Evolutionary conservation across 352 stramenopile species (phyloP), one percentile per base, ranked within the genome.

Genomic region (Globisporangium nodosum): DNA sequence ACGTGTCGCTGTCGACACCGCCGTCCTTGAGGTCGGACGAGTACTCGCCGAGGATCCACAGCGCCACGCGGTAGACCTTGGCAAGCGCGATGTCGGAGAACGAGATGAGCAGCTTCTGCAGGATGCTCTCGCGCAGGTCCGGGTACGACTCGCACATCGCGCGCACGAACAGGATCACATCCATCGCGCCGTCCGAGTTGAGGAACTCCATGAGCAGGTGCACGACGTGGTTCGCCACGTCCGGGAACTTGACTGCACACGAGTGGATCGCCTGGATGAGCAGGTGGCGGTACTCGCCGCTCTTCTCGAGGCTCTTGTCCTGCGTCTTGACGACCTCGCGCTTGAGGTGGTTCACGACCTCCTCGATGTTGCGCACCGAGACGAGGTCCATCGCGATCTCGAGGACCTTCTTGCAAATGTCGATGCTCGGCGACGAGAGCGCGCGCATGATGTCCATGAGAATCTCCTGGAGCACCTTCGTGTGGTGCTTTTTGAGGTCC

Each of bases 131-230:
- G 33, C 96, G 92, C 59, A 99, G 75, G 21, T 93, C 75, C 35
- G 94, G 92, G 65, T 99, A 98, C 60, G 96, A 94, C 69, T 99
- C 91, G 30, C 98, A 94, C 85, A 99, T 99, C 39, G 96, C 94
- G 57, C 97, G 93, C 43, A 99, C 97, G 74, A 99, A 99, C 33
- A 98, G 80, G 39, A 99, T 89, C 21, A 99, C 97, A 70, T 99
- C 96, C 80, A 99, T 97, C 9, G 94, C 97, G 21, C 96, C 96
- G 67, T 99, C 96, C 51, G 80, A 94, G 69, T 87, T 94, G 20
- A 99, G 70, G 68, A 99, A 99, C 68, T 99, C 97, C 91, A 99
- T 98, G n/a, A 99, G 80, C 52, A 98, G 74, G 56, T 98, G 93
- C 37, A 99, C 96, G 21, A 99, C 97, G 62, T 92, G 90, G 58